phyloP scores from a whole-genome alignment of 192 early-diverging fungal genomes.

The Backusella psychrophila region DNA sequence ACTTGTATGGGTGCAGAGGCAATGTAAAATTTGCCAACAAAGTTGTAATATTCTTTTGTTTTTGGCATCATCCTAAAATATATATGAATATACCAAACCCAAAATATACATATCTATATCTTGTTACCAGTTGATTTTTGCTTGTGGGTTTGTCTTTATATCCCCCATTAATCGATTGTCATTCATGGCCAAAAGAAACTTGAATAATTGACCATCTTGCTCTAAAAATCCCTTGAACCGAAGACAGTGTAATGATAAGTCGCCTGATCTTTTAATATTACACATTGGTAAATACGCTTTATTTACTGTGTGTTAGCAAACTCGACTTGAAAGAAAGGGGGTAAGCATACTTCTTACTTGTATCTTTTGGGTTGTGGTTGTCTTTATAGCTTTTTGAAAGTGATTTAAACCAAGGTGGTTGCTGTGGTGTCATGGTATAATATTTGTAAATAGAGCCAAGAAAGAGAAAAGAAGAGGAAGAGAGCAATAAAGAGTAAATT shows the following conservation, averaged over 20 bases:
- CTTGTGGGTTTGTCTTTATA: conserved; percentile 61
- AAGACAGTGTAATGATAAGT: conserved; percentile 54
- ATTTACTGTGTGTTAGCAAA: background rate
- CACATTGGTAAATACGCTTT: conserved; percentile 35
- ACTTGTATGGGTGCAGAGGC: conserved; percentile 65
- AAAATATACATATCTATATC: conserved; percentile 1
- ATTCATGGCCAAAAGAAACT: conserved; percentile 65
- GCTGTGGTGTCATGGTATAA: background rate
- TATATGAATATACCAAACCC: background rate
- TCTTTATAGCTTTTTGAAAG: conserved; percentile 34
- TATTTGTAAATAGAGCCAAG: too few species aligned
- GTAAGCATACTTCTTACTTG: background rate
- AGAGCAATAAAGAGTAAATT: background rate
- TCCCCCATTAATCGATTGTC: conserved; percentile 70
- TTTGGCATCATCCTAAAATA: conserved; percentile 65
- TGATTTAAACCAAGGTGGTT: conserved; percentile 20
- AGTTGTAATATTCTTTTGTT: conserved; percentile 63
- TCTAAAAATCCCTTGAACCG: conserved; percentile 67
- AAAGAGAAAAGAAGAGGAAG: background rate
- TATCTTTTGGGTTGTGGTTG: conserved; percentile 21
- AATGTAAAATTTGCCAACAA: conserved; percentile 70
- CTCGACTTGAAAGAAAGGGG: background rate
- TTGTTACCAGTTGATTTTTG: conserved; percentile 62
- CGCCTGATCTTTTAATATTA: conserved; percentile 41
- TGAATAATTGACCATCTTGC: conserved; percentile 57